Evolutionary conservation across 1,139 yeast genomes (phyloP).

Genomic region (Lodderomyces elongisporus): DNA sequence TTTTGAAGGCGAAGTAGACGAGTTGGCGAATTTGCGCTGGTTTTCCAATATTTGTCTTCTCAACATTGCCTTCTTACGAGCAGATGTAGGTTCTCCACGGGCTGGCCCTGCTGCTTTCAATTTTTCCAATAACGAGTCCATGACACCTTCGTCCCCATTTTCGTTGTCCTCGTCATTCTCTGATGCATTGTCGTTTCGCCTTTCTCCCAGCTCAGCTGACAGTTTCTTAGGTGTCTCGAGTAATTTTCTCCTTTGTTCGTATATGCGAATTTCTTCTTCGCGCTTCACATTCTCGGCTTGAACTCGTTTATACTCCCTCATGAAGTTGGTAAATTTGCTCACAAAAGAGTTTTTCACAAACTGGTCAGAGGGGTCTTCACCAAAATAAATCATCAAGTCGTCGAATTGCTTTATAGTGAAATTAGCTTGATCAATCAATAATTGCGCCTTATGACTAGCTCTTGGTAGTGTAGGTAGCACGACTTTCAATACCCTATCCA

Average conservation of each 20-base stretch:
- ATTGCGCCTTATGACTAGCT: slow-evolving; percentile 63
- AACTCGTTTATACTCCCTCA: slow-evolving; percentile 69
- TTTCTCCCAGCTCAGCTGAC: background rate
- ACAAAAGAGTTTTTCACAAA: slow-evolving; percentile 68
- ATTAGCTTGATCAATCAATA: slow-evolving; percentile 58
- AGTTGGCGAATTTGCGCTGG: slow-evolving; percentile 17
- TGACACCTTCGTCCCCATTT: slow-evolving; percentile 46
- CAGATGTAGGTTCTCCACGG: slow-evolving; percentile 71
- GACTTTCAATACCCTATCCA: slow-evolving; percentile 57
- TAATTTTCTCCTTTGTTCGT: slow-evolving; percentile 67
- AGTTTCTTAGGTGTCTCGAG: slow-evolving; percentile 42
- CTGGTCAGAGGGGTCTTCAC: slow-evolving; percentile 69
- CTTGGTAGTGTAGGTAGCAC: slow-evolving; percentile 62
- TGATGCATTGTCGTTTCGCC: slow-evolving; percentile 2
- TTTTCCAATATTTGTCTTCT: slow-evolving; percentile 52
- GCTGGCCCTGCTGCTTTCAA: slow-evolving; percentile 70
- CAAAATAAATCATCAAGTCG: slow-evolving; percentile 65
- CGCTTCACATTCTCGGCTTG: slow-evolving; percentile 69
- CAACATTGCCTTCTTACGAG: slow-evolving; percentile 76
- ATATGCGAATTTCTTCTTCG: slow-evolving; percentile 75
- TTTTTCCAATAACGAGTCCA: slow-evolving; percentile 70
- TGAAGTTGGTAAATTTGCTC: slow-evolving; percentile 66
- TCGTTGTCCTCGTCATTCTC: slow-evolving; percentile 11
- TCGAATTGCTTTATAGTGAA: slow-evolving; percentile 66
- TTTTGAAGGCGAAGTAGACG: slow-evolving; percentile 7